A percentile compares a stretch with the other conserved stretches of the same genome.
These are phyloP conservation scores for Favolaschia claudopus DNA, from an alignment of 768 basidiomycete genomes.

Conservation along the genomic window DNA sequence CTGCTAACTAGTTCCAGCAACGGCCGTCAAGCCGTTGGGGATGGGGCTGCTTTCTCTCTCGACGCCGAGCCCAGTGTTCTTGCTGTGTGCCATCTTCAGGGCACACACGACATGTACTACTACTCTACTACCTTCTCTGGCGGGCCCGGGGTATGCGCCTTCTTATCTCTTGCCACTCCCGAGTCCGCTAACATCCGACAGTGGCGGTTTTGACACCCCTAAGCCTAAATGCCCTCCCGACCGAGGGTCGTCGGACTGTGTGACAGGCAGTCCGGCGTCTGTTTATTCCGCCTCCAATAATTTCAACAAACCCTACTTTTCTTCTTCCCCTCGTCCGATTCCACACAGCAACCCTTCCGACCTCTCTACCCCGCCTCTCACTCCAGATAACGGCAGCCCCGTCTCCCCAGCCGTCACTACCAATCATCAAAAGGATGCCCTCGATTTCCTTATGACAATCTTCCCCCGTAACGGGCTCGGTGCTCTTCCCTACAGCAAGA, in stretches of 20 bases:
- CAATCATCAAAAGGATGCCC: constrained; percentile 66
- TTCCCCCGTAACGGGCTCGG: constrained; percentile 77
- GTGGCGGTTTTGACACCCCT: constrained; percentile 97
- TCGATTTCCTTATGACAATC: constrained; percentile 80
- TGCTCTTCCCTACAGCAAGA: constrained; percentile 76
- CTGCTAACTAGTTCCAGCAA: constrained; percentile 65
- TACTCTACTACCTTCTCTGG: constrained; percentile 95
- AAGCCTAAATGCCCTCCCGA: constrained; percentile 93
- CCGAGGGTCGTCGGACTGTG: constrained; percentile 93
- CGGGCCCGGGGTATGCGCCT: constrained; percentile 78
- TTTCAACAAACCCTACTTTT: constrained; percentile 53
- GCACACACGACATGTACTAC: constrained; percentile 84
- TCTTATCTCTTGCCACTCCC: not conserved
- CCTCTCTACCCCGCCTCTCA: constrained; percentile 77
- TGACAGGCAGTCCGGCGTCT: constrained; percentile 93
- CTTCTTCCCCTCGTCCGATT: constrained; percentile 46
- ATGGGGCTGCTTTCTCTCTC: constrained; percentile 88
- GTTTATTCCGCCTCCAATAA: too few relatives aligned
- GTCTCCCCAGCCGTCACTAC: constrained; percentile 46
- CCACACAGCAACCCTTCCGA: constrained; percentile 36
- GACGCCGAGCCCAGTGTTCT: constrained; percentile 82
- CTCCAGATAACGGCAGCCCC: constrained; percentile 72
- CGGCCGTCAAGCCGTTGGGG: constrained; percentile 96
- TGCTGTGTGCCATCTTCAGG: constrained; percentile 86
- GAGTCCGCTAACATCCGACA: constrained; percentile 37